Evolutionary conservation across 2,329 filamentous ascomycete species (phyloP).

Genomic region (Trichoderma oligosporum): DNA sequence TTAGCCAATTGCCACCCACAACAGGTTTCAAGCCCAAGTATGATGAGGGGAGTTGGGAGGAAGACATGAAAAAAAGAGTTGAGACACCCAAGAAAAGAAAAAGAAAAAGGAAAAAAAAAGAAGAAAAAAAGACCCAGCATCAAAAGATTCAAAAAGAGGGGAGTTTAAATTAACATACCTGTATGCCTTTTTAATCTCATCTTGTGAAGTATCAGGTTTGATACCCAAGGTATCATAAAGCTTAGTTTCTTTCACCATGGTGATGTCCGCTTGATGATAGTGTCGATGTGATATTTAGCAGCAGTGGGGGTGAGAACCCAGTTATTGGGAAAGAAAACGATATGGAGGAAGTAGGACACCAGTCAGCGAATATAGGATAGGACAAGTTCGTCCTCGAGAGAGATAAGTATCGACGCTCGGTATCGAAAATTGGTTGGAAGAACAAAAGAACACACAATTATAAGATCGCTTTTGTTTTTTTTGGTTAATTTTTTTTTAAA

Average conservation of each 20-base stretch:
- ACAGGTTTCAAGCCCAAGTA: constrained; percentile 9
- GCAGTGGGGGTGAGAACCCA: constrained; percentile 7
- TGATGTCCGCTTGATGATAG: constrained; percentile 28
- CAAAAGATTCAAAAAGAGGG: no score
- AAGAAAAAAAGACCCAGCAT: neutral
- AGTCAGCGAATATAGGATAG: neutral
- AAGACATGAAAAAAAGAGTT: constrained; percentile 12
- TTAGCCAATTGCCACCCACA: constrained; percentile 13
- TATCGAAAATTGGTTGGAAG: neutral
- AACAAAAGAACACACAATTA: neutral
- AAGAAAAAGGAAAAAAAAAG: neutral
- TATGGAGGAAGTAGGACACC: no score
- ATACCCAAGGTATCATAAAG: constrained; percentile 84
- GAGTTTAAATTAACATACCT: constrained; percentile 61
- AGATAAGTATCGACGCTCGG: neutral
- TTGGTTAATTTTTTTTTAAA: neutral
- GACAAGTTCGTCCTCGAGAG: neutral
- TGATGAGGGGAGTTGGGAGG: neutral
- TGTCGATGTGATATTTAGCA: neutral
- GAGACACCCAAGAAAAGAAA: neutral
- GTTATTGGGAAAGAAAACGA: constrained; percentile 11
- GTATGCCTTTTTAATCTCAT: constrained; percentile 97
- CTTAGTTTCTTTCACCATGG: constrained; percentile 92
- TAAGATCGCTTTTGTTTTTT: neutral
- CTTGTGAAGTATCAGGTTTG: constrained; percentile 75